Evolutionary conservation across 306 rosid genomes (phyloP), one percentile per base, ranked within the genome.

Genomic region (Crataegus laevigata): DNA sequence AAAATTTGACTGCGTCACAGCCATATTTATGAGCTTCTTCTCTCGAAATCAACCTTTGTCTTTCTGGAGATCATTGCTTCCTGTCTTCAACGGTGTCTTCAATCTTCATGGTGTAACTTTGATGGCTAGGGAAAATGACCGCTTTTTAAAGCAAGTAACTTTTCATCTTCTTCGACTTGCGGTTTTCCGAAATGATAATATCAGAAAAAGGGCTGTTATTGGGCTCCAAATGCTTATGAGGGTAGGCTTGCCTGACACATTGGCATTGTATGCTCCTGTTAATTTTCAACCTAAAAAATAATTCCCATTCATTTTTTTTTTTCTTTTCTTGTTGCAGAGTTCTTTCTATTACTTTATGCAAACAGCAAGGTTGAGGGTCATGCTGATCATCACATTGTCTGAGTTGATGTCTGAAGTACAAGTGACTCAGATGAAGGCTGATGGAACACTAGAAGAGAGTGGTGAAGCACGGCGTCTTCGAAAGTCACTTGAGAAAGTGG

Each of bases 341-440:
- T 94, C 98, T 60, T 94, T 91, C 82, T 91, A 93, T 84, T 70
- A 87, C 93, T 87, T 94, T 61, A 77, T 78, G 88, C 98, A 91
- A 77, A 94, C 98, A 47, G 96, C 98, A 73, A 90, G 98, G 78
- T 83, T 94, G 86, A 90, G 98, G 87, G 98, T 89, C 74, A 90
- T 94, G 97, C 84, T 94, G 81, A 91, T 94, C 72, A 94, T 94
- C 82, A 91, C 98, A 45, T 80, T 94, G 69, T 94, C 98, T 22
- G 98, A 94, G 88, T 84, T 94, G 80, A 91, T 91, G 98, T 94
- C 98, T 73, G 98, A 94, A 61, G 96, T 94, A 79, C 98, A 94
- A 94, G 98, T 94, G 80, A 94, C 97, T 85, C 98, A 91, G 86
- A 90, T 94, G 98, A 91, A 87, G 88, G 64, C 97, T 73, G 96